A percentile compares a stretch with the other conserved stretches of the same genome.
Evolutionary conservation across 1,284 basidiomycete species (phyloP).

Genomic region (Rhodotorula sp.): DNA sequence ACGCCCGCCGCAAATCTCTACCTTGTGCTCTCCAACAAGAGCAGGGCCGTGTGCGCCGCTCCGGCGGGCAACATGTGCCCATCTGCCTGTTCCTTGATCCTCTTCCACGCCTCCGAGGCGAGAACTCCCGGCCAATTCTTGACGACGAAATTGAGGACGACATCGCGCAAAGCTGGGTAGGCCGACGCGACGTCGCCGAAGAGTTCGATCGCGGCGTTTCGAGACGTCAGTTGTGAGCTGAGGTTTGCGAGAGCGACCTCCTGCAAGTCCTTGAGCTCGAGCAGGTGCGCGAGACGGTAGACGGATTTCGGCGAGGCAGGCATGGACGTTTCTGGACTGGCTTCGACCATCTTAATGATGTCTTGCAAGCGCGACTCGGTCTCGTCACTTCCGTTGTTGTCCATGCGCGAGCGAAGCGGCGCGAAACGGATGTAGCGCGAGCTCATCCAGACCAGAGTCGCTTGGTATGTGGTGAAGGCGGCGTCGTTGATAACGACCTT

Average conservation of each 20-base stretch:
- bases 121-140: neutral
- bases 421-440: constrained; percentile 9
- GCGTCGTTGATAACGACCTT: constrained; percentile 4
- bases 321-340: neutral
- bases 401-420: neutral
- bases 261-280: neutral
- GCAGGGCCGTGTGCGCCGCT: neutral
- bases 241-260: constrained; percentile 5
- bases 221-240: neutral
- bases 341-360: neutral
- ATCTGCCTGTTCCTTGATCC: neutral
- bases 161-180: neutral
- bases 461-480: constrained; percentile 10
- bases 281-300: constrained; percentile 7
- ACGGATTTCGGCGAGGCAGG: constrained; percentile 6
- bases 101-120: neutral
- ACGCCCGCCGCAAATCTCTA: too few relatives aligned
- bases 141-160: neutral
- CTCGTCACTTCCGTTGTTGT: neutral
- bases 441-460: constrained; percentile 10
- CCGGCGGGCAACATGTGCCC: neutral
- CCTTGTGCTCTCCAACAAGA: neutral
- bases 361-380: neutral
- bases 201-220: constrained; percentile 16
- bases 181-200: neutral